Base-by-base conservation (phyloP, 2,329 filamentous ascomycete genomes). In the Didymella exigua region DNA sequence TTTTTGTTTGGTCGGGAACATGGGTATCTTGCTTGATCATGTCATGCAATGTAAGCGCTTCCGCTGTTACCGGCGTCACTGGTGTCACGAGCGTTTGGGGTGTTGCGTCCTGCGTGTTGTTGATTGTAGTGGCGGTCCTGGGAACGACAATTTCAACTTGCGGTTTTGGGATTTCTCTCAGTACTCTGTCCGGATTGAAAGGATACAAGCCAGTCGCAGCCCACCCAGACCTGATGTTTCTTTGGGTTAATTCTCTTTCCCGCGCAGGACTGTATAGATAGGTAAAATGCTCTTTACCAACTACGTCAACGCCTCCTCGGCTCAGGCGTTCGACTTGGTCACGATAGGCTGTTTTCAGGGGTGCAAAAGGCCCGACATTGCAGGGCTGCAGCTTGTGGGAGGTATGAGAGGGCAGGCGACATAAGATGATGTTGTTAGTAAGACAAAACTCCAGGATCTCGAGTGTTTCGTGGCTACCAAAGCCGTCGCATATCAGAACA, bases 401-500 rank as follows among this genome's bases (percentile, higher is more conserved):
- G 7, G 55, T 58, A 29, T 24, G 61, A 33, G 40, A 55, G 21
- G 50, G 47, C 7, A 61, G 48, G 64, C 42, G 42, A 19, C 45
- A 59, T 3, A 61, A 33, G 19, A 52, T 61, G 31, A 57, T 62
- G 41, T 58, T 72, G 47, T 76, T 72, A 37, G 63, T 56, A 45
- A 72, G 66, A 56, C 64, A 75, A 50, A 65, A 70, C 56, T 70
- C 65, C 50, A 68, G 41, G 30, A 74, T 60, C 31, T 76, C 66
- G 23, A 74, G 69, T 2, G 69, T 72, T 51, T 76, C 62, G 50
- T 77, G 68, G 18, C 62, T 73, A 5, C 63, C 62, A 45, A 77
- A 75, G 42, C 75, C 62, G 51, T 77, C 65, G 19, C 54, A 71
- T 16, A 76, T 73, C 18, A 76, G 61, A 3, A 75, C 49, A 1